These are phyloP conservation scores for Psilocybe cubensis DNA, from an alignment of 768 basidiomycete genomes.

Conservation along the genomic window DNA sequence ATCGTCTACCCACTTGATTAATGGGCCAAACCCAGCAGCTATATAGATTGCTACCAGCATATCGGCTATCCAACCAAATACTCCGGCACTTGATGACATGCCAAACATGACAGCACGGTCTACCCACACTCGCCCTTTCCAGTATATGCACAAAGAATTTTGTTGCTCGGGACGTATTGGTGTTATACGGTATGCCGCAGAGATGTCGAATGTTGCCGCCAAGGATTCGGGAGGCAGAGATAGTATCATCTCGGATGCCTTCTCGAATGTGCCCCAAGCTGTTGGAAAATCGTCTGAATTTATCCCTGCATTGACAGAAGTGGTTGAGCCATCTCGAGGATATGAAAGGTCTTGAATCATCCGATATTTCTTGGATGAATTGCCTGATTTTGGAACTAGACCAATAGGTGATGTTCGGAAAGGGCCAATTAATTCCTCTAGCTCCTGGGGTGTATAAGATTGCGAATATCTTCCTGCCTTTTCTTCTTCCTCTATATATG, in stretches of 20 bases:
- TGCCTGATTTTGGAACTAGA: constrained; percentile 36
- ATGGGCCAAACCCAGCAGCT: background rate
- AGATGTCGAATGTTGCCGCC: constrained; percentile 43
- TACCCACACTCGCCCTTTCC: constrained; percentile 35
- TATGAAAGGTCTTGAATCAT: constrained; percentile 35
- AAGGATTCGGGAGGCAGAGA: constrained; percentile 31
- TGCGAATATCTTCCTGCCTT: constrained; percentile 4
- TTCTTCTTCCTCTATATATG: constrained; percentile 35
- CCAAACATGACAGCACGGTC: constrained; percentile 38
- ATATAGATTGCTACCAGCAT: constrained; percentile 32
- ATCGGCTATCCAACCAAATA: constrained; percentile 35
- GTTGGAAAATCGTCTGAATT: constrained; percentile 34
- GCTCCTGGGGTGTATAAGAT: constrained; percentile 14
- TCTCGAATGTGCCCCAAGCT: constrained; percentile 41
- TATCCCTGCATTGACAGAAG: constrained; percentile 34
- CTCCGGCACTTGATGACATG: constrained; percentile 25
- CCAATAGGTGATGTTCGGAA: constrained; percentile 44
- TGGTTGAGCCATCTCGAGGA: constrained; percentile 24
- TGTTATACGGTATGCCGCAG: constrained; percentile 37
- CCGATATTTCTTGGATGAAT: constrained; percentile 17
- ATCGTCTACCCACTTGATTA: constrained; percentile 35
- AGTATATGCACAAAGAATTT: constrained; percentile 29
- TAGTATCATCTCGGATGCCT: constrained; percentile 25
- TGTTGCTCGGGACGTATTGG: constrained; percentile 39
- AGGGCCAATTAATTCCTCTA: constrained; percentile 39